Base-by-base conservation (phyloP, 2,329 filamentous ascomycete genomes). In the Ilyonectria destructans region DNA sequence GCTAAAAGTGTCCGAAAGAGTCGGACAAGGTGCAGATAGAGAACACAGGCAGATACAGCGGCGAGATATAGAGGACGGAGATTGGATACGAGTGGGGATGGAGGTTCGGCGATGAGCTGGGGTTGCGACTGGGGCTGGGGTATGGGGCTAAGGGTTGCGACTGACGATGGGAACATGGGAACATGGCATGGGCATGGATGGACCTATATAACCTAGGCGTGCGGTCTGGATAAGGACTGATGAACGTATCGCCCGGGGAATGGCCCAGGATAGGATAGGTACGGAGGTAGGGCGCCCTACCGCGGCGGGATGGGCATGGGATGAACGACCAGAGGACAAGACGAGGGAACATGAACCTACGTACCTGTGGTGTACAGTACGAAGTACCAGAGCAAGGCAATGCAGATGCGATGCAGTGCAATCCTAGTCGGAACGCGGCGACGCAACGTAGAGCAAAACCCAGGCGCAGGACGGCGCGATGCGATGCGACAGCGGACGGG, bases 401-500 rank as follows among this genome's bases (percentile, higher is more conserved):
- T 52, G 19, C 46, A 49, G 60, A 61, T 35, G 19, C 26, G 51
- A 70, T 61, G 65, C 62, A 52, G 59, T 71, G 61, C 64, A 63
- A 69, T 66, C 49, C 40, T 29, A 46, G 54, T 62, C 64, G 64
- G 62, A 63, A 65, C 31, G 58, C 59, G 54, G 69, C 70, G 71
- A 69, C 62, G 64, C 62, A 74, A 68, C 55, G 70, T 52, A 51
- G 49, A 74, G 65, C 56, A 68, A 33, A 69, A 40, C 51, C 45
- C 35, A 58, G 54, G 55, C 67, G 67, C 62, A 69, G 59, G 58
- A 26, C 51, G 19, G 21, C 21, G 45, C 45, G 51, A 54, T 35
- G 51, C 65, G 67, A 75, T 75, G 74, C 71, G 67, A 75, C 68
- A 23, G 69, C 57, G 62, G 68, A 63, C 58, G 67, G 66, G 62